phyloP scores from a whole-genome alignment of 768 basidiomycete species.

The Pisolithus orientalis region DNA sequence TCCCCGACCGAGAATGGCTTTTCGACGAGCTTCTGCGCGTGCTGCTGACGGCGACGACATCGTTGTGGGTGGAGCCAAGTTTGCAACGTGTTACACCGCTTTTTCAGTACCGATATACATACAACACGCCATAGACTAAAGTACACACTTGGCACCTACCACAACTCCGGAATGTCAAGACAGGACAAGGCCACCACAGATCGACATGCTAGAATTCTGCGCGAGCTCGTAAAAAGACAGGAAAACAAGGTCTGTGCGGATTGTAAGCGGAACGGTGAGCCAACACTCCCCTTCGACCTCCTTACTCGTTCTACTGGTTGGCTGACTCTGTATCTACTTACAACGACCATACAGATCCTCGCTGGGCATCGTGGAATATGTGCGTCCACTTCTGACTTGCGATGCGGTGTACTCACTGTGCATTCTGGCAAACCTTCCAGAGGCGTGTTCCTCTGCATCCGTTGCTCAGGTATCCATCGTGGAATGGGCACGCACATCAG shows the following conservation, averaged over 20 bases:
- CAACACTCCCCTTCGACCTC: background rate
- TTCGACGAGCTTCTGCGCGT: slow-evolving; percentile 71
- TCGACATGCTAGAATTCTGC: slow-evolving; percentile 64
- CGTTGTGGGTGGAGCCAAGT: slow-evolving; percentile 6
- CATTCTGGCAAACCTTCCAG: slow-evolving; percentile 31
- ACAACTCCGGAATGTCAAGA: slow-evolving; percentile 28
- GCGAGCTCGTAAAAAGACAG: slow-evolving; percentile 81
- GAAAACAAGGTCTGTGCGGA: slow-evolving; percentile 96
- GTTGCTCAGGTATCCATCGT: slow-evolving; percentile 95
- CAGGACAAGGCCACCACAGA: slow-evolving; percentile 89
- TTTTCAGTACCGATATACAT: too few species aligned
- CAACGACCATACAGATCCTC: slow-evolving; percentile 58
- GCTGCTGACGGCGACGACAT: slow-evolving; percentile 52
- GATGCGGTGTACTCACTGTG: background rate
- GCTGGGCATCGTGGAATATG: slow-evolving; percentile 99
- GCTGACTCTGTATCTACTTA: background rate
- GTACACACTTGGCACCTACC: background rate
- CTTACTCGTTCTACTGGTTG: background rate
- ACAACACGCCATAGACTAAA: too few species aligned
- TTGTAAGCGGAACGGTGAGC: slow-evolving; percentile 90
- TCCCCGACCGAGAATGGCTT: slow-evolving; percentile 68
- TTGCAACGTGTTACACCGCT: too few species aligned
- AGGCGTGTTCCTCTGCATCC: slow-evolving; percentile 91
- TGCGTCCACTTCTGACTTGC: slow-evolving; percentile 29
- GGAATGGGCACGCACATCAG: slow-evolving; percentile 98